Evolutionary conservation across 192 early-diverging fungal species (phyloP).

Genomic region (Coemansia pectinata): DNA sequence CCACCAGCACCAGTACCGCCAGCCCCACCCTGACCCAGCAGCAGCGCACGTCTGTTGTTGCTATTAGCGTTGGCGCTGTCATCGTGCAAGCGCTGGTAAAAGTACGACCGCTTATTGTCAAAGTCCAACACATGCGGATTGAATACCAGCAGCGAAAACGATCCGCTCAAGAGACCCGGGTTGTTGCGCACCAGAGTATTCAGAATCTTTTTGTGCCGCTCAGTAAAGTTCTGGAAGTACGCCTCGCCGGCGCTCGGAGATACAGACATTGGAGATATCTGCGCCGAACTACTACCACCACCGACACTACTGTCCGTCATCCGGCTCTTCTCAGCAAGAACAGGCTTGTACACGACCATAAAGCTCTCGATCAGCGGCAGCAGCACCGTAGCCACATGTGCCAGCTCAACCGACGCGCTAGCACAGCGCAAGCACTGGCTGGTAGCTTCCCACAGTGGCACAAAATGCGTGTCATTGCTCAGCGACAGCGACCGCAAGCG

Average conservation of each 20-base stretch:
- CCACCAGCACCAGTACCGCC: constrained; percentile 4
- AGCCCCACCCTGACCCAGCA: not conserved
- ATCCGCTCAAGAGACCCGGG: constrained; percentile 92
- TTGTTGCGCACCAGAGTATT: constrained; percentile 99
- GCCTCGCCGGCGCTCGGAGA: constrained; percentile 48
- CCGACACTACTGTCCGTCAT: not conserved
- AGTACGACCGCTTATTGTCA: constrained; percentile 99
- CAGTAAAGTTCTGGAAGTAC: constrained; percentile 88
- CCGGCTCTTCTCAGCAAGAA: constrained; percentile 56
- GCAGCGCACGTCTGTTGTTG: not conserved
- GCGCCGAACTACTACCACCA: constrained; percentile 24
- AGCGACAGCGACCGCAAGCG: constrained; percentile 52
- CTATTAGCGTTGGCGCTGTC: constrained; percentile 44
- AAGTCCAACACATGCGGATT: constrained; percentile 98
- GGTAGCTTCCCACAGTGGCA: constrained; percentile 75
- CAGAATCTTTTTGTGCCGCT: constrained; percentile 92
- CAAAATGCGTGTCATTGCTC: constrained; percentile 53
- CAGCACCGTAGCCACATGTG: constrained; percentile 88
- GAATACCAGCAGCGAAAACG: constrained; percentile 93
- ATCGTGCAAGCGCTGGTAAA: constrained; percentile 93
- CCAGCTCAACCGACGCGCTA: constrained; percentile 74
- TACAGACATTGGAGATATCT: constrained; percentile 15
- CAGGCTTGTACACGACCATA: constrained; percentile 96
- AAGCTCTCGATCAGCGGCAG: constrained; percentile 95
- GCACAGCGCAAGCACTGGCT: constrained; percentile 74